Conservation (phyloP, 2,329 filamentous ascomycete genomes). For the Fusarium piperis region DNA sequence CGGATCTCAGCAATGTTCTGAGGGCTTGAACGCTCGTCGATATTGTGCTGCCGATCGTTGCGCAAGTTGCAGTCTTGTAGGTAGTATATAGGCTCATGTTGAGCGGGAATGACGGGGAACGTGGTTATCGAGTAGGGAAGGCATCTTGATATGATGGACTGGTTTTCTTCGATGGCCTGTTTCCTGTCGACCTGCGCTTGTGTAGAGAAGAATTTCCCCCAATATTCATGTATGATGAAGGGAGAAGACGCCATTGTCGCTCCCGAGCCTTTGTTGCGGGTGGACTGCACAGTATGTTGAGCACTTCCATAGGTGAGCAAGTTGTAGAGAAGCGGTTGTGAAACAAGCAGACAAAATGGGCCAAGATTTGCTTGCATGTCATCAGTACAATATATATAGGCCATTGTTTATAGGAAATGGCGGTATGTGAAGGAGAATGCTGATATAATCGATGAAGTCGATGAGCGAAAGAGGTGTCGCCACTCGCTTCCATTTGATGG, state of each 20-base stretch:
- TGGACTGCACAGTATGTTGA: neutral
- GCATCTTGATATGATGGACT: neutral
- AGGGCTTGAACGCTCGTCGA: too few species aligned
- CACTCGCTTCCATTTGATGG: neutral
- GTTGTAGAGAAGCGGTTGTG: neutral
- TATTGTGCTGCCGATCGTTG: too few species aligned
- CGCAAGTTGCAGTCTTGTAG: too few species aligned
- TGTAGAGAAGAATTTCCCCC: neutral
- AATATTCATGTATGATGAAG: neutral
- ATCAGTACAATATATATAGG: neutral
- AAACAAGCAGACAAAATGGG: too few species aligned
- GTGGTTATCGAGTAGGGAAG: neutral
- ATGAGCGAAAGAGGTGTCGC: neutral
- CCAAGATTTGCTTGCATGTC: too few species aligned
- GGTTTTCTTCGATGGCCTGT: neutral
- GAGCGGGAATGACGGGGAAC: neutral
- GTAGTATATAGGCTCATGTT: neutral
- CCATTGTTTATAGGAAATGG: neutral
- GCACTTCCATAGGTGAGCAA: neutral
- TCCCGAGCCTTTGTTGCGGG: neutral
- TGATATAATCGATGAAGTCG: neutral
- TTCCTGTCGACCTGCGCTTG: neutral
- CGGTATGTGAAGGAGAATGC: neutral
- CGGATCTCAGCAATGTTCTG: too few species aligned
- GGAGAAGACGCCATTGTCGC: neutral